These are phyloP conservation scores for Apiospora saccharicola DNA, from an alignment of 2,329 filamentous ascomycete species.

Conservation along the genomic window DNA sequence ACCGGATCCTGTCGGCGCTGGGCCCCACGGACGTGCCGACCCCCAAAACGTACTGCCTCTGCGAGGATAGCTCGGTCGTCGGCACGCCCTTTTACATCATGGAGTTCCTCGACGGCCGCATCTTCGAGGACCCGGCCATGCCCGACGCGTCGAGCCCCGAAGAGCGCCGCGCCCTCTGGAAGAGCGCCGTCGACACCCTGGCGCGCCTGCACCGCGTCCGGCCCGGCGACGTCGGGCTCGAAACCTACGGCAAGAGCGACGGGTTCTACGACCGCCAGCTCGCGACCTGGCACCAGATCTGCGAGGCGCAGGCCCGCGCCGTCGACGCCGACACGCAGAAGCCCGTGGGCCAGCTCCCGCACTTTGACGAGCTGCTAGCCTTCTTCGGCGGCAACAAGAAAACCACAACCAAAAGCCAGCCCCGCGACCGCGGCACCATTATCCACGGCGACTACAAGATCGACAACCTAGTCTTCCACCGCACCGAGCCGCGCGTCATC, in stretches of 20 bases:
- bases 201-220: constrained; percentile 84
- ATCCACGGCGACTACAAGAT: constrained; percentile 98
- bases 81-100: constrained; percentile 98
- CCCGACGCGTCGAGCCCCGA: constrained; percentile 62
- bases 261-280: constrained; percentile 91
- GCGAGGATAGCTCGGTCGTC: constrained; percentile 80
- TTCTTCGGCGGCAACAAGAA: constrained; percentile 74
- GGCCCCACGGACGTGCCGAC: constrained; percentile 82
- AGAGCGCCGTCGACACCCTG: constrained; percentile 81
- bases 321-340: constrained; percentile 79
- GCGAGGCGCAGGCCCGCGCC: constrained; percentile 76
- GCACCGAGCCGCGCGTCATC: constrained; percentile 85
- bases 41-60: constrained; percentile 83
- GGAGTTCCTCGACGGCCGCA: constrained; percentile 92
- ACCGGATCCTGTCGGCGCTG: constrained; percentile 86
- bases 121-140: constrained; percentile 88
- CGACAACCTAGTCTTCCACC: constrained; percentile 89
- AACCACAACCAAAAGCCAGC: constrained; percentile 59
- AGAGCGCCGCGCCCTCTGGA: constrained; percentile 84
- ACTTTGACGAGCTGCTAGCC: constrained; percentile 79
- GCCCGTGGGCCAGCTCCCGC: constrained; percentile 81
- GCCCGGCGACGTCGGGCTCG: constrained; percentile 71
- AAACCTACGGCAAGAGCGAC: constrained; percentile 72
- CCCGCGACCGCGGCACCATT: constrained; percentile 77
- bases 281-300: constrained; percentile 81